Evolutionary conservation across 768 basidiomycete genomes (phyloP).

Genomic region (Leucogyrophana mollusca): DNA sequence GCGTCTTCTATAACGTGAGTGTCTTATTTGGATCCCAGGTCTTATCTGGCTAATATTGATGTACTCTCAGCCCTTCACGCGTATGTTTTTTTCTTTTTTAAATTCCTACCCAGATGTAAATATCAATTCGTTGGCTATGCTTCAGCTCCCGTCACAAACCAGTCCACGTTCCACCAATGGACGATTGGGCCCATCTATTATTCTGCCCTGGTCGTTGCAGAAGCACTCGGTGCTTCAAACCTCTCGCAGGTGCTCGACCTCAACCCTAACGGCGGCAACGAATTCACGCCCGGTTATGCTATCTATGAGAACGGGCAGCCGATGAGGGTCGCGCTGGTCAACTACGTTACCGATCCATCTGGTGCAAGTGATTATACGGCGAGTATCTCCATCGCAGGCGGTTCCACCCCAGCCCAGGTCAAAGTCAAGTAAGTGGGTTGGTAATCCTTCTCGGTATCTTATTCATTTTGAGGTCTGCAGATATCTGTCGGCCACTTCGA

Average conservation of each 20-base stretch:
- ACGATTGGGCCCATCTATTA: constrained; percentile 76
- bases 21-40: constrained; percentile 8
- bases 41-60: constrained; percentile 1
- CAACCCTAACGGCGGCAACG: constrained; percentile 45
- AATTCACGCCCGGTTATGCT: constrained; percentile 57
- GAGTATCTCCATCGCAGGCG: constrained; percentile 47
- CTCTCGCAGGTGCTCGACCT: constrained; percentile 68
- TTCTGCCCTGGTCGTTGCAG: constrained; percentile 66
- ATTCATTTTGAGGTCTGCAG: constrained; percentile 22
- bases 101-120: neutral
- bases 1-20: constrained; percentile 62
- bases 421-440: constrained; percentile 47
- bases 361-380: constrained; percentile 55
- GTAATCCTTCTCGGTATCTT: neutral
- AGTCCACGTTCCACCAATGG: constrained; percentile 62
- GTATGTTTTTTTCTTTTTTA: constrained; percentile 14
- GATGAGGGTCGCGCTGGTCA: constrained; percentile 66
- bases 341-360: constrained; percentile 62
- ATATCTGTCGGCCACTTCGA: constrained; percentile 55
- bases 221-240: constrained; percentile 66
- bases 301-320: constrained; percentile 72
- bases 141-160: constrained; percentile 52
- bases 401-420: constrained; percentile 45
- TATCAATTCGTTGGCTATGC: constrained; percentile 13
- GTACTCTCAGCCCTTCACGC: constrained; percentile 36